Base-by-base conservation (phyloP, 2,329 filamentous ascomycete genomes). In the Colletotrichum tofieldiae region DNA sequence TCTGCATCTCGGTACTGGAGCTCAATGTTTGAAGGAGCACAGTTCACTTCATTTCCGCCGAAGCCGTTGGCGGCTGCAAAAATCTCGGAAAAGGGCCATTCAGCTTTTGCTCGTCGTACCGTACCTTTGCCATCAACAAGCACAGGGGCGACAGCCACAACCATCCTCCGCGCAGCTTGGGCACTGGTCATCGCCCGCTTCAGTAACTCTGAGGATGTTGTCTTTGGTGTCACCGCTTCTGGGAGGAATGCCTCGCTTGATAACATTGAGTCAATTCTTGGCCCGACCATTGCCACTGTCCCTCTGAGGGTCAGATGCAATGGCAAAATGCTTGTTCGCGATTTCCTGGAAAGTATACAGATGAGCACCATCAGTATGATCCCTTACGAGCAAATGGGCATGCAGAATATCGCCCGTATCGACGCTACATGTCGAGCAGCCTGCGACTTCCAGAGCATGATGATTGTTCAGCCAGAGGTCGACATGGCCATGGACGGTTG, bases 201-300 rank as follows among this genome's bases (percentile, higher is more conserved):
- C 68, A 79, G 82, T 66, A 78, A 78, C 1, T 77, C 79, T 26
- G 68, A 78, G 11, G 81, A 84, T 56, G 78, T 84, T 41, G 76
- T 83, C 18, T 84, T 85, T 63, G 83, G 83, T 8, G 80, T 82
- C 71, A 84, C 81, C 0, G 76, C 84, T 11, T 83, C 83, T 52
- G 70, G 70, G 5, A 58, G 70, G 20, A 82, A 72, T 41, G 65
- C 67, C 8, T 45, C 70, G 5, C 72, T 81, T 3, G 54, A 52
- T 6, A 63, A 52, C 16, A 43, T 74, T 20, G 76, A 79, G 54
- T 73, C 74, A 23, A 74, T 78, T 55, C 47, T 73, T 86, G 79
- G 79, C 2, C 74, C 79, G 12, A 67, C 75, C n/a, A 75, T 79
- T 45, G 76, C 70, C 2, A 72, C 70, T 3, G 54, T 72, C 1